A percentile compares a stretch with the other conserved stretches of the same genome.
phyloP scores from a whole-genome alignment of 768 basidiomycete genomes.

The Dentipellis sp. region DNA sequence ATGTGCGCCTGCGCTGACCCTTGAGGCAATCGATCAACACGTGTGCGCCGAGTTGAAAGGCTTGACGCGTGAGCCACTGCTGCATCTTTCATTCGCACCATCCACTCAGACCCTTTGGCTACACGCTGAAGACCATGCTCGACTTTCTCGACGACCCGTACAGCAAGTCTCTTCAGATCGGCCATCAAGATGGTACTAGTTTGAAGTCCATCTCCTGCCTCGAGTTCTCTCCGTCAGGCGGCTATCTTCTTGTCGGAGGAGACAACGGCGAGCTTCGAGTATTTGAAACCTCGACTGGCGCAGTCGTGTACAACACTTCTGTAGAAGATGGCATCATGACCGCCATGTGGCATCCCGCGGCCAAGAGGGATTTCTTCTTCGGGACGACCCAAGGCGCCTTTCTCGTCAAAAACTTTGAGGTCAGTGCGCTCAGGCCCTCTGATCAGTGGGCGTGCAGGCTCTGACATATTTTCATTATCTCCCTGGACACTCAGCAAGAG shows the following conservation, averaged over 20 bases:
- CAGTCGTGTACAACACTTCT: background rate
- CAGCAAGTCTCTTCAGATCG: background rate
- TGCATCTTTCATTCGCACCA: background rate
- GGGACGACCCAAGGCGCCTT: background rate
- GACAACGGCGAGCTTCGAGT: background rate
- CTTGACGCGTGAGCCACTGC: background rate
- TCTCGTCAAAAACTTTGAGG: background rate
- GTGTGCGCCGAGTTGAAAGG: background rate
- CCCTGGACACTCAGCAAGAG: background rate
- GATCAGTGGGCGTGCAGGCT: no score
- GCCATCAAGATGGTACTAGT: background rate
- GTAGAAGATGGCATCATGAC: background rate
- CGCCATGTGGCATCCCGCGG: background rate
- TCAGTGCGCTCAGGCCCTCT: background rate
- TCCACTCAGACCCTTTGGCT: background rate
- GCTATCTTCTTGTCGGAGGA: background rate
- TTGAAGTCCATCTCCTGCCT: background rate
- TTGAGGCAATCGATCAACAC: no score
- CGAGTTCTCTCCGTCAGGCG: background rate
- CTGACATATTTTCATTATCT: background rate
- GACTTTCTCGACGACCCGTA: background rate
- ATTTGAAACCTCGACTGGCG: background rate
- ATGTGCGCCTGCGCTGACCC: no score
- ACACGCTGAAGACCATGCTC: background rate
- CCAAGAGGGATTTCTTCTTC: background rate